These are phyloP conservation scores for Eucalyptus cloeziana DNA, from an alignment of 345 rosid species.

Conservation along the genomic window DNA sequence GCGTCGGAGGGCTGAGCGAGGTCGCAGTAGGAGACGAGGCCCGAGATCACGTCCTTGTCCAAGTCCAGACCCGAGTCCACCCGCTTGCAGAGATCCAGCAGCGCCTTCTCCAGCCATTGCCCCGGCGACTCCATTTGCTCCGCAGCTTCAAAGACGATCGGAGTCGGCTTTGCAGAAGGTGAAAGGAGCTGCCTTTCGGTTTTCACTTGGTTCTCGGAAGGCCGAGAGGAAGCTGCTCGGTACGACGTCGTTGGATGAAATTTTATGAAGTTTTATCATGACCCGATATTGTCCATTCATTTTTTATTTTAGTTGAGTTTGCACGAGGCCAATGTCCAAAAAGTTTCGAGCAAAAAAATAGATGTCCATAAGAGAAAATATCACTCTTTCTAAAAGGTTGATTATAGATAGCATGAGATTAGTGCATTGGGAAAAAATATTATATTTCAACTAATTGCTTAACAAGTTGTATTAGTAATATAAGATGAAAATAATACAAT, in stretches of 20 bases:
- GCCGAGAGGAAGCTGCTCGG: background rate
- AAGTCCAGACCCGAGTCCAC: slow-evolving; percentile 60
- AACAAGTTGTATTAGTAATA: background rate
- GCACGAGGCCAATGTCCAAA: background rate
- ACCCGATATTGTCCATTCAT: background rate
- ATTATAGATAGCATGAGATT: background rate
- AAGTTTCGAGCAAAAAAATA: too few species aligned
- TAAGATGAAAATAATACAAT: background rate
- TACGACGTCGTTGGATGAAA: background rate
- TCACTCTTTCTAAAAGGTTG: background rate
- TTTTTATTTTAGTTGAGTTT: background rate
- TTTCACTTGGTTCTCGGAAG: background rate
- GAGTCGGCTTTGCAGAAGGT: background rate
- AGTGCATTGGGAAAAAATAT: background rate
- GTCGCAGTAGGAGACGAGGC: slow-evolving; percentile 84
- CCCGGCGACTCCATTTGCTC: slow-evolving; percentile 53
- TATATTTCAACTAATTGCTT: background rate
- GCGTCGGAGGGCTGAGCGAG: slow-evolving; percentile 89
- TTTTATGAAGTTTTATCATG: background rate
- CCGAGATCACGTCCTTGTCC: slow-evolving; percentile 65
- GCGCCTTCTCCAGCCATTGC: slow-evolving; percentile 70
- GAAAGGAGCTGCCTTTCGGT: background rate
- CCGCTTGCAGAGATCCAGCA: slow-evolving; percentile 55
- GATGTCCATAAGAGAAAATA: background rate
- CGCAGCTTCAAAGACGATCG: background rate